phyloP scores from a whole-genome alignment of 2,329 filamentous ascomycete species.

The Fusarium xylarioides region DNA sequence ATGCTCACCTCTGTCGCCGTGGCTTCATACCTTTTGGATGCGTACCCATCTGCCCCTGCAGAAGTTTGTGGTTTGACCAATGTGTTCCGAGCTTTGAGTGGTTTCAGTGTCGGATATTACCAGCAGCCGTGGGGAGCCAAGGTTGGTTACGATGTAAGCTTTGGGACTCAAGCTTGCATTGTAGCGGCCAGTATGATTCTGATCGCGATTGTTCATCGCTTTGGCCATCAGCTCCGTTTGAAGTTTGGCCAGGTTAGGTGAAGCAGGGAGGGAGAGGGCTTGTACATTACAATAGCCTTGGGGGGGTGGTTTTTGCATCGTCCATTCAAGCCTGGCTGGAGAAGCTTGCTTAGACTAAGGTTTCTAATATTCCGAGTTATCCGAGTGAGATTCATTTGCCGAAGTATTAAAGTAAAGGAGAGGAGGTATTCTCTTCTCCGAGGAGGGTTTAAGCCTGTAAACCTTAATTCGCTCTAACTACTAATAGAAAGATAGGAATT shows the following conservation, averaged over 20 bases:
- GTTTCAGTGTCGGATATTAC: slow-evolving; percentile 59
- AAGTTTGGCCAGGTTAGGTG: slow-evolving; percentile 23
- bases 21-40: slow-evolving; percentile 58
- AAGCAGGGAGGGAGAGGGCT: background rate
- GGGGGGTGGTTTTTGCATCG: background rate
- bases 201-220: slow-evolving; percentile 26
- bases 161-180: slow-evolving; percentile 51
- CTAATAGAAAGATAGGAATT: background rate
- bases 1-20: slow-evolving; percentile 60
- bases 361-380: background rate
- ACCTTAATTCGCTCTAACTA: background rate
- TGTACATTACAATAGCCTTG: background rate
- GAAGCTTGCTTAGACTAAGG: background rate
- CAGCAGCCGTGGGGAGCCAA: slow-evolving; percentile 55
- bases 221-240: background rate
- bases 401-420: background rate
- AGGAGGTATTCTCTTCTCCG: no score
- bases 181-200: slow-evolving; percentile 42
- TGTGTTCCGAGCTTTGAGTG: slow-evolving; percentile 51
- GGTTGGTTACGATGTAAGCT: slow-evolving; percentile 49
- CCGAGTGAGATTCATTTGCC: background rate
- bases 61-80: slow-evolving; percentile 58
- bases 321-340: background rate
- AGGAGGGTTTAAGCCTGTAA: background rate
- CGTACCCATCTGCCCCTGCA: slow-evolving; percentile 58